Evolutionary conservation across 345 rosid genomes (phyloP), one percentile per base, ranked within the genome.

Genomic region (Murraya paniculata): DNA sequence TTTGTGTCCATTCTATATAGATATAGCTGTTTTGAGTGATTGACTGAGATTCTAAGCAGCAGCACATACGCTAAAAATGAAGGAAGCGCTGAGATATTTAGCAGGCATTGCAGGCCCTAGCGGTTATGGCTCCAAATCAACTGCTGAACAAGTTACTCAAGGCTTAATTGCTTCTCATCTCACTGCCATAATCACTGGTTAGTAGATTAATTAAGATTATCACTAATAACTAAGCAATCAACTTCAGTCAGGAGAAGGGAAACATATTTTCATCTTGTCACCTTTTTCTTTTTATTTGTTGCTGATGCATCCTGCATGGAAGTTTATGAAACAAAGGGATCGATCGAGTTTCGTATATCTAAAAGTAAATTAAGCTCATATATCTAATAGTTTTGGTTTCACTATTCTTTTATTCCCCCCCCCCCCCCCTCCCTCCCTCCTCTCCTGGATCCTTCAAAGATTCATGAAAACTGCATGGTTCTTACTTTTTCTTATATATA

Each of bases 41-140:
- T 45, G 50, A 13, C 50, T 48, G 77, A 73, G 64, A 67, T 74
- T 68, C 78, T 65, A 53, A 38, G n/a, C 5, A 75, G 78, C 76
- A 65, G 35, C 79, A n/a, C 27, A 56, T 58, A 64, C 73, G 50
- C 13, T 45, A 45, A 45, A 45, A 95, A 65, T 95, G 99, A 95
- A 93, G 86, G 94, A 85, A 80, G 86, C 96, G 35, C 73, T 92
- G 22, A 88, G 80, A 76, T 95, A 95, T 85, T 84, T 95, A 25
- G 96, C 98, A 58, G 98, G 98, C 69, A 88, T 91, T 80, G 94
- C 96, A 45, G 99, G 98, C n/a, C 93, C 99, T 19, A 95, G 96
- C 75, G 99, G 98, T 55, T 93, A 84, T 87, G 98, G 99, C 85
- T 95, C 99, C 16, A 92, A 87, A 64, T 86, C 99, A 28, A 93